Evolutionary conservation across 176 grass and related monocot species (phyloP), one percentile per base, ranked within the genome.

Genomic region (Raddia distichophylla): DNA sequence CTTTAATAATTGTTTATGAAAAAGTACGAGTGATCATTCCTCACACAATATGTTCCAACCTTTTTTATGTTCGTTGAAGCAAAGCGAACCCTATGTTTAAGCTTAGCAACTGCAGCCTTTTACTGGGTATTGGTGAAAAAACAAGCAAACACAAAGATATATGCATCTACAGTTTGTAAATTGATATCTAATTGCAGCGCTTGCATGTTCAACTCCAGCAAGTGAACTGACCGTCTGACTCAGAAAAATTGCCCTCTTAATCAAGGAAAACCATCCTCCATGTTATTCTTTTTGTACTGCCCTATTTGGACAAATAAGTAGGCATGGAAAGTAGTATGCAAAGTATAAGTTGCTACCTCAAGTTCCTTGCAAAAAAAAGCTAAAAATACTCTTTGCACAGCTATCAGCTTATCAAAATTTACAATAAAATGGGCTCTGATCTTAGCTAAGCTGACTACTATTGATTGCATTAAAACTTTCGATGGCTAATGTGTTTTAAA

Each of bases 151-250:
- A 73, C 3, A 76, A 0, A 34, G 6, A 40, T 69, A 77, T 51
- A 12, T 40, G 27, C 63, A 60, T 60, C 22, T 51, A 80, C 42
- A 76, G 1, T 47, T 6, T 8, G 13, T 32, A 63, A 76, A 68
- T 54, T 17, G 35, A 82, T 58, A 63, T 14, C 15, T 15, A 71
- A 45, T 19, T 76, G 19, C 3, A 12, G 72, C 32, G 69, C 11
- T 50, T 81, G 12, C 20, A 65, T 81, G 57, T 1, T 47, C 9
- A 71, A 56, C 19, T 64, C 71, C 18, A 6, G 48, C 5, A 75
- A 65, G 15, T 44, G 49, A 89, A 76, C 67, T 51, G 37, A 19
- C 3, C 59, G 42, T 14, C 76, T 71, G 62, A 89, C 37, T 84
- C 20, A 15, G 22, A 64, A 85, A 64, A 69, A 22, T n/a, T 76